phyloP scores from a whole-genome alignment of 176 grass and related monocot genomes.

The Rhynchospora tenuis region DNA sequence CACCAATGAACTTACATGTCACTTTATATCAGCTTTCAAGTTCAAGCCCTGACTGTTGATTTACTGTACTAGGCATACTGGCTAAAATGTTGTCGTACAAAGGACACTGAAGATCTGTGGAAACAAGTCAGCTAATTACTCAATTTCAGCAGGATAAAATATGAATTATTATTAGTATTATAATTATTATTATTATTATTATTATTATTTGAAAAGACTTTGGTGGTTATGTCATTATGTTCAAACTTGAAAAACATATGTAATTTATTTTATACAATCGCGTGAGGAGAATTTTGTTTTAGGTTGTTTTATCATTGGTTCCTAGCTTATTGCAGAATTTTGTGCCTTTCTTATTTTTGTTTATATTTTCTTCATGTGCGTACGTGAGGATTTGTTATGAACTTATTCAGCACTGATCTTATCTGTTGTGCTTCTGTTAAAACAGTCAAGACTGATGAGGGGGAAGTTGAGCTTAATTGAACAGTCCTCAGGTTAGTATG shows the following conservation, averaged over 20 bases:
- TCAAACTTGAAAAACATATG: not conserved
- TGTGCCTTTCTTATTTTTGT: not conserved
- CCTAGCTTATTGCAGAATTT: not conserved
- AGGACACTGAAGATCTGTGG: slow-evolving; percentile 98
- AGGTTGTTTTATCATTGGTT: not conserved
- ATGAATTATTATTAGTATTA: not conserved
- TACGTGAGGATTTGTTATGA: not conserved
- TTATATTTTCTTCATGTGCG: not conserved
- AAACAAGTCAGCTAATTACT: slow-evolving; percentile 61
- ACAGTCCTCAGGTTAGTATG: slow-evolving; percentile 83
- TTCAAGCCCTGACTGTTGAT: not conserved
- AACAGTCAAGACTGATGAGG: slow-evolving; percentile 90
- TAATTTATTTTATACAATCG: not conserved
- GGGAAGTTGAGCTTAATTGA: slow-evolving; percentile 96
- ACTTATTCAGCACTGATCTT: not conserved
- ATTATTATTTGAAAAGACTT: too few species aligned
- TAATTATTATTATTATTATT: too few species aligned
- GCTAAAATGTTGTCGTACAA: slow-evolving; percentile 96
- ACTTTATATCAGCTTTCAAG: not conserved
- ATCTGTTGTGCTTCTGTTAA: slow-evolving; percentile 25
- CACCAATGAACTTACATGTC: not conserved
- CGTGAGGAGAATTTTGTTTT: not conserved
- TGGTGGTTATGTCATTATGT: not conserved
- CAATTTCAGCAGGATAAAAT: not conserved
- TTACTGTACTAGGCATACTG: slow-evolving; percentile 57